Base-by-base conservation (phyloP, 352 stramenopile genomes). In the Globisporangium nagaii region DNA sequence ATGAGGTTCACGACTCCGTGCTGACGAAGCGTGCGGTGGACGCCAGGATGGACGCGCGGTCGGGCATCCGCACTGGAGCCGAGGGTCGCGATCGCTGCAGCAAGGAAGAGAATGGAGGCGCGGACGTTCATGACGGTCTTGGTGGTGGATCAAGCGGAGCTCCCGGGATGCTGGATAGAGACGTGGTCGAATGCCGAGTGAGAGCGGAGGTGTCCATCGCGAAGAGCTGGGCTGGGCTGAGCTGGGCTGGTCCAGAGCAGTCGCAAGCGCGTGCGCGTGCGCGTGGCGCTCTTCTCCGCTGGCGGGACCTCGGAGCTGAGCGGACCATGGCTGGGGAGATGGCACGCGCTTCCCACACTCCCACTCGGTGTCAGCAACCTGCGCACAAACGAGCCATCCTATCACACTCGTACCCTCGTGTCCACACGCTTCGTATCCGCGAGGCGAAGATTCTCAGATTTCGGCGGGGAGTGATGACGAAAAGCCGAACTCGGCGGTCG, bases 11-110 rank as follows among this genome's bases (percentile, higher is more conserved):
- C 53, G 7, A 35, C 17, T 20, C 51, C 53, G 8, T 48, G 34
- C 1, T 56, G 31, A n/a, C 60, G 63, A 5, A 70, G 54, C 17
- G 63, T 45, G 31, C 58, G 63, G 45, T 67, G 63, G 15, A 70
- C 53, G 12, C 44, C 35, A 9, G 51, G 31, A 32, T 70, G 47
- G 7, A 70, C 53, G 20, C 10, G 31, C 0, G 53, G 53, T 4
- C 43, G 37, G 1, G 62, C 62, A 1, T 52, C 3, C 4, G 22
- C 25, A 11, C 25, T 30, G 24, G 45, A 25, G 45, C 36, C 36
- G 50, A 62, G 53, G 10, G 17, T 40, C 25, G 56, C 49, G 46
- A 63, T 56, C n/a, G 56, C 56, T 8, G 45, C 17, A 31, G 32
- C 5, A 28, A 48, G 22, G 30, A 56, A 22, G 20, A 45, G 22